Evolutionary conservation across 2,329 filamentous ascomycete genomes (phyloP).

Genomic region (Penicillium capsulatum): DNA sequence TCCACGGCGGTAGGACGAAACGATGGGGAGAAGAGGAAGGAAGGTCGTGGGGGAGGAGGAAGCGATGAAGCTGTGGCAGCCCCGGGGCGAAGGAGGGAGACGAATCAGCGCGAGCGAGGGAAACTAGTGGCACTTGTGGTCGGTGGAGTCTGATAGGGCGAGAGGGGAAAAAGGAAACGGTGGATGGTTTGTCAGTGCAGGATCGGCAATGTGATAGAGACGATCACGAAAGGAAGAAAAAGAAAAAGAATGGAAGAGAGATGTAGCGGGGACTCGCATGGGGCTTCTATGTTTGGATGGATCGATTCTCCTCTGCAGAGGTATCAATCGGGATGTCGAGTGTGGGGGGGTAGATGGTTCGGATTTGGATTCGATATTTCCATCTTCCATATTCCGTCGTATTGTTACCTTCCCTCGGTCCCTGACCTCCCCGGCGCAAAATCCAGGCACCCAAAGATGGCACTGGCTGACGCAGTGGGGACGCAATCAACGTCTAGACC

Average conservation of each 20-base stretch:
- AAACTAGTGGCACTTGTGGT: conserved; percentile 23
- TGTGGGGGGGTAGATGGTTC: too few relatives aligned
- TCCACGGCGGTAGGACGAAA: too few relatives aligned
- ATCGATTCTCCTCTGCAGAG: too few relatives aligned
- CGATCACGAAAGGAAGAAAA: neutral
- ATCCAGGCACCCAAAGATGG: conserved; percentile 14
- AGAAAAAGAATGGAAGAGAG: neutral
- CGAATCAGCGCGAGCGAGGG: conserved; percentile 15
- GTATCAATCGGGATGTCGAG: too few relatives aligned
- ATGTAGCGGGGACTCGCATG: neutral
- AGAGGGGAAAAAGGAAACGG: neutral
- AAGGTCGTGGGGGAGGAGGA: neutral
- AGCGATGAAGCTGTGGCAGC: neutral
- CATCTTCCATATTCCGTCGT: neutral
- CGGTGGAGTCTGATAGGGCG: conserved; percentile 16
- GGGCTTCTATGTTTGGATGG: too few relatives aligned
- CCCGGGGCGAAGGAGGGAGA: neutral
- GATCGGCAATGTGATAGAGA: too few relatives aligned
- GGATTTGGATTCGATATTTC: neutral
- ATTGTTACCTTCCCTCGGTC: neutral
- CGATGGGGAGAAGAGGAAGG: neutral
- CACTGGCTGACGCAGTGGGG: conserved; percentile 21
- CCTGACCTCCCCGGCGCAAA: too few relatives aligned
- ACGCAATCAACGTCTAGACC: conserved; percentile 24
- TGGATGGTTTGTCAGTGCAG: too few relatives aligned